Evolutionary conservation across 768 basidiomycete species (phyloP).

Genomic region (Collybiopsis luxurians): DNA sequence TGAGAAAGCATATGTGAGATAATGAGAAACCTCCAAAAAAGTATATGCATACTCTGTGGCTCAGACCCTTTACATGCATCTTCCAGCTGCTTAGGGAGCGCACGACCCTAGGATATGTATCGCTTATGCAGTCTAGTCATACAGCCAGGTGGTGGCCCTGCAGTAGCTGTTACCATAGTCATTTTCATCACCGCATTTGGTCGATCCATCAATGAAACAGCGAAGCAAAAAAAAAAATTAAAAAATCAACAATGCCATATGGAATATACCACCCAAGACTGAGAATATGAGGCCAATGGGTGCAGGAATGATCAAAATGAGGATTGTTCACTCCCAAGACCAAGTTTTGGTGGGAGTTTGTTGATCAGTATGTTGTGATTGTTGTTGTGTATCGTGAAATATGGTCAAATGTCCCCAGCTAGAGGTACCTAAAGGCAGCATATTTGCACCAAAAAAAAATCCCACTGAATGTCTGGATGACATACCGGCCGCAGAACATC

Average conservation of each 20-base stretch:
- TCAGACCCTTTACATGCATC: conserved; percentile 49
- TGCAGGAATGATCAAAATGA: conserved; percentile 73
- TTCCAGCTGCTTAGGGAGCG: conserved; percentile 71
- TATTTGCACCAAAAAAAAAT: background rate
- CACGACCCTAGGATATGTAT: conserved; percentile 81
- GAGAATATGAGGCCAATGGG: conserved; percentile 84
- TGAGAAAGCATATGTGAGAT: conserved; percentile 23
- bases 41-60: conserved; percentile 44
- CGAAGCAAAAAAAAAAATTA: conserved; percentile 2
- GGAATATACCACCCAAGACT: conserved; percentile 54
- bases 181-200: conserved; percentile 18
- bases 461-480: background rate
- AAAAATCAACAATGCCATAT: conserved; percentile 37
- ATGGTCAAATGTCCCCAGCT: conserved; percentile 85
- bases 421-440: conserved; percentile 64
- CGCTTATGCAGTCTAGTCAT: conserved; percentile 76
- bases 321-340: conserved; percentile 91
- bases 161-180: conserved; percentile 20
- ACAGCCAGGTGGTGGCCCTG: conserved; percentile 72
- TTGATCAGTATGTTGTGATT: conserved; percentile 77
- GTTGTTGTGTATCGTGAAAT: conserved; percentile 95
- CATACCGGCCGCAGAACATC: conserved; percentile 82
- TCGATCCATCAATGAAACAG: no score
- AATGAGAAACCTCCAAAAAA: conserved; percentile 6
- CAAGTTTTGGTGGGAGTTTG: conserved; percentile 72